phyloP scores from a whole-genome alignment of 1,284 basidiomycete genomes.

The Leccinum subfulvum region DNA sequence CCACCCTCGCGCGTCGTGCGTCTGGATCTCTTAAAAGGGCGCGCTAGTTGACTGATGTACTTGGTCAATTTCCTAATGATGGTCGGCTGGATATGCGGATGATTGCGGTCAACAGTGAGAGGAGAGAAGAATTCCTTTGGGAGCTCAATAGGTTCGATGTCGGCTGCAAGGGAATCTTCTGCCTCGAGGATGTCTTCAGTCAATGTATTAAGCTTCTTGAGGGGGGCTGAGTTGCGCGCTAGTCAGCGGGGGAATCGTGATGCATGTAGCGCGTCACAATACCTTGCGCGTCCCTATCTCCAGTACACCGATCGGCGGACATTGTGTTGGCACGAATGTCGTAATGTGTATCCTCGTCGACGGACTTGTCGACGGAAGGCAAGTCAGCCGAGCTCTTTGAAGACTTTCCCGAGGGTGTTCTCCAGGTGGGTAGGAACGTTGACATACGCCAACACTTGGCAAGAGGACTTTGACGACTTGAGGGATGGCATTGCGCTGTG shows the following conservation, averaged over 20 bases:
- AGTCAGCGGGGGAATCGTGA: slow-evolving; percentile 7
- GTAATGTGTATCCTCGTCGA: too few relatives aligned
- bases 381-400: slow-evolving; percentile 29
- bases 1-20: slow-evolving; percentile 36
- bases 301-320: too few relatives aligned
- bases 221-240: slow-evolving; percentile 45
- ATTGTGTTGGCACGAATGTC: too few relatives aligned
- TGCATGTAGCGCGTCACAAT: neutral
- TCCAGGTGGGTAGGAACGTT: slow-evolving; percentile 52
- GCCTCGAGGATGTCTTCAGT: slow-evolving; percentile 89
- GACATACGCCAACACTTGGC: slow-evolving; percentile 56
- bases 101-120: slow-evolving; percentile 53
- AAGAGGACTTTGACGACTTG: slow-evolving; percentile 31
- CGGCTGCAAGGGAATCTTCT: slow-evolving; percentile 75
- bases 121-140: slow-evolving; percentile 67
- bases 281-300: slow-evolving; percentile 78
- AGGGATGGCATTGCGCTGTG: slow-evolving; percentile 26
- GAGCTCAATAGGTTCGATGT: slow-evolving; percentile 55
- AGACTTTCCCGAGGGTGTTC: slow-evolving; percentile 39
- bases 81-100: slow-evolving; percentile 57
- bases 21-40: slow-evolving; percentile 60
- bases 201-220: slow-evolving; percentile 70
- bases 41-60: slow-evolving; percentile 61
- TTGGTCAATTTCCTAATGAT: slow-evolving; percentile 72
- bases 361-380: too few relatives aligned